Conservation (phyloP, 2,329 filamentous ascomycete species). For the Aspergillus alliaceus region DNA sequence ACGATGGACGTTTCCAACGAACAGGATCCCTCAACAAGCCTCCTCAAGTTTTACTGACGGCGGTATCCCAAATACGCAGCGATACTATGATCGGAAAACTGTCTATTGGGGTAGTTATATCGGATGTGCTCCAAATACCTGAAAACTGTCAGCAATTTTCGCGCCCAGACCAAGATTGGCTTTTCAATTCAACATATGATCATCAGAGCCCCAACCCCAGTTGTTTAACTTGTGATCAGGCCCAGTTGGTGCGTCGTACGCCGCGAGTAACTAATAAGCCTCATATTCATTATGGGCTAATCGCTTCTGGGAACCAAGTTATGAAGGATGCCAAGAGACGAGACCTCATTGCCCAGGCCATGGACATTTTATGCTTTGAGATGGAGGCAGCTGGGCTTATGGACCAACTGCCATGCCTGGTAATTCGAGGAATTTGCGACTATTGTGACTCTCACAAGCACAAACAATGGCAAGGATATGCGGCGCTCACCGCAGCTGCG, state of each 20-base stretch:
- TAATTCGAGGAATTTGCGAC: no score
- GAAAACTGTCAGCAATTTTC: conserved; percentile 5
- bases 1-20: conserved; percentile 16
- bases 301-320: conserved; percentile 27
- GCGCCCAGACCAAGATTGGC: conserved; percentile 13
- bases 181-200: conserved; percentile 11
- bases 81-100: not conserved
- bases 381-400: no score
- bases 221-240: conserved; percentile 17
- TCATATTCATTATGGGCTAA: conserved; percentile 24
- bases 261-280: conserved; percentile 8
- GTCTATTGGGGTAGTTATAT: not conserved
- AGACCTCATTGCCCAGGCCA: conserved; percentile 17
- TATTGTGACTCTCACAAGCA: no score
- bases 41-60: conserved; percentile 13
- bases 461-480: no score
- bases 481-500: not conserved
- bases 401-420: no score
- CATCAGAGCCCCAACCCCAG: not conserved
- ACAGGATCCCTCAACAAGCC: conserved; percentile 21
- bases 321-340: conserved; percentile 20
- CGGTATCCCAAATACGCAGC: conserved; percentile 11
- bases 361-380: conserved; percentile 13
- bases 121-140: not conserved
- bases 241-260: conserved; percentile 11